A percentile compares a stretch with the other conserved stretches of the same genome.
These are phyloP conservation scores for Wallemia ichthyophaga DNA, from an alignment of 1,284 basidiomycete species.

Conservation along the genomic window DNA sequence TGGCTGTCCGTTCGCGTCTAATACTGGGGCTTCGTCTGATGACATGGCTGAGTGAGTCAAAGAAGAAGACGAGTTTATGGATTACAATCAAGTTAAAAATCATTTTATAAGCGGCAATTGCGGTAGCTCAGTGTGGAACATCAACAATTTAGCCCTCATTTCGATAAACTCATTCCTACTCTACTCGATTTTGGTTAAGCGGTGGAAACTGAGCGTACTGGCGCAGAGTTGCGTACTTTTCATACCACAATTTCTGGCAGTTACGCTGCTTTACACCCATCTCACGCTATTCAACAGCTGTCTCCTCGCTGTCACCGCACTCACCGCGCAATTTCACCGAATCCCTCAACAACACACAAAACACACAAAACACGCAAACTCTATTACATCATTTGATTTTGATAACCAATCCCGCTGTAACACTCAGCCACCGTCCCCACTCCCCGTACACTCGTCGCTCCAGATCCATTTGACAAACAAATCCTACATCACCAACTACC, in stretches of 20 bases:
- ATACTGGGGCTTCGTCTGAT: not conserved
- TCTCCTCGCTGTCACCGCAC: not conserved
- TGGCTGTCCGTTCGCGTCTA: not conserved
- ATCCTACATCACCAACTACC: conserved; percentile 37
- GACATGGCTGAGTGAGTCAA: not conserved
- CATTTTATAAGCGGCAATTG: not conserved
- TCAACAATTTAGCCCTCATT: not conserved
- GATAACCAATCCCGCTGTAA: not conserved
- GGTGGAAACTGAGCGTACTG: not conserved
- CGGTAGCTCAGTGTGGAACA: not conserved
- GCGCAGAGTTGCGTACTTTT: not conserved
- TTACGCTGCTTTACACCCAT: not conserved
- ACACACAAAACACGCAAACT: not conserved
- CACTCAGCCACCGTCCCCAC: not conserved
- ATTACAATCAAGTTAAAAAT: not conserved
- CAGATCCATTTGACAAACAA: not conserved
- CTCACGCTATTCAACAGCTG: not conserved
- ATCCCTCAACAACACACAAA: no score
- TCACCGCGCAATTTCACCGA: no score
- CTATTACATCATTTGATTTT: not conserved
- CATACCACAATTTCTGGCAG: not conserved
- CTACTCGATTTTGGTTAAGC: not conserved
- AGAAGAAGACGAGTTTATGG: not conserved
- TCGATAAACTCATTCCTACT: not conserved
- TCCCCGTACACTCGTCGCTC: not conserved